Conservation (phyloP, 202 grass and related monocot species). For the Cymbopogon flexuosus region DNA sequence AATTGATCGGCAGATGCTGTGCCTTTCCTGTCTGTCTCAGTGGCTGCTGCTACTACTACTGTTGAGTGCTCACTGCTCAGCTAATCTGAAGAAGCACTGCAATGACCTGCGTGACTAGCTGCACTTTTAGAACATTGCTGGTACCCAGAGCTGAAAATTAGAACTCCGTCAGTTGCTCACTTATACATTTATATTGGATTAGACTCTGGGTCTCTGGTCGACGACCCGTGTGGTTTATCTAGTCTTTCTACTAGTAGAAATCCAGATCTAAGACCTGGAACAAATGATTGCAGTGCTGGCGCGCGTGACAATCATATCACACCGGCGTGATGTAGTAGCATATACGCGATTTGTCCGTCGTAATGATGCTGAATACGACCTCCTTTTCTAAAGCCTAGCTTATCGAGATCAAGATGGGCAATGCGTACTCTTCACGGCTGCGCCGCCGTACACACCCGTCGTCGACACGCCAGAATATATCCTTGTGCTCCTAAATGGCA, state of each 20-base stretch:
- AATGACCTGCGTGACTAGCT: not conserved
- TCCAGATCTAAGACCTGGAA: not conserved
- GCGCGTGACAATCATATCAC: not conserved
- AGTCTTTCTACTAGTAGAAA: not conserved
- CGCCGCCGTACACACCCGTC: too few species aligned
- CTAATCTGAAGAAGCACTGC: not conserved
- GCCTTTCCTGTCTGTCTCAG: not conserved
- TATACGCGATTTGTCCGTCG: too few species aligned
- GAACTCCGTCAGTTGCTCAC: not conserved
- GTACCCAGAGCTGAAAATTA: not conserved
- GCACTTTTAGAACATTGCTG: not conserved
- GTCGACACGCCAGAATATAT: too few species aligned
- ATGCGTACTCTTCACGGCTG: too few species aligned
- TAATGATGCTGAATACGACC: too few species aligned
- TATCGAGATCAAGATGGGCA: too few species aligned
- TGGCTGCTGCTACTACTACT: not conserved
- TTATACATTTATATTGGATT: not conserved
- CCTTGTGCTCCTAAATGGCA: too few species aligned
- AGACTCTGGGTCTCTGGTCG: not conserved
- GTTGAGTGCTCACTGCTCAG: not conserved
- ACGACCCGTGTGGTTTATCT: not conserved
- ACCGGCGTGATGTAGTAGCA: too few species aligned
- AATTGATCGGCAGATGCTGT: not conserved
- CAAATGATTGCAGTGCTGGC: not conserved
- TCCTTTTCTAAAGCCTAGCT: too few species aligned